Evolutionary conservation across 345 rosid species (phyloP).

Genomic region (Salix suchowensis): DNA sequence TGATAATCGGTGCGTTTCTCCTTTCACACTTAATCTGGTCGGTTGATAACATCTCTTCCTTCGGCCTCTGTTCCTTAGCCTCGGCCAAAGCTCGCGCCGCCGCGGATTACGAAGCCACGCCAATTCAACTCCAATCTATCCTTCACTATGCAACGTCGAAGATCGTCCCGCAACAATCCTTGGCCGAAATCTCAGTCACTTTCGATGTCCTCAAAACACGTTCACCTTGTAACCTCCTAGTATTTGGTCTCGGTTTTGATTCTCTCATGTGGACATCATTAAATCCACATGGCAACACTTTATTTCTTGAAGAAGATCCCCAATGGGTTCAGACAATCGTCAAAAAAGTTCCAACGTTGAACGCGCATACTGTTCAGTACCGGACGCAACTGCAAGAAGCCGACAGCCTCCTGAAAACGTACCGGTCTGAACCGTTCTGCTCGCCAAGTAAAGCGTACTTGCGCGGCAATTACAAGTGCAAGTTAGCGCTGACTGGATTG

Average conservation of each 20-base stretch:
- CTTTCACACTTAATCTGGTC: conserved; percentile 38
- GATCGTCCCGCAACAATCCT: conserved; percentile 38
- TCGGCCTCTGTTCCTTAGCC: conserved; percentile 37
- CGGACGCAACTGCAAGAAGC: conserved; percentile 60
- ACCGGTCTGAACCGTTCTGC: conserved; percentile 42
- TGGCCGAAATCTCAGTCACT: conserved; percentile 32
- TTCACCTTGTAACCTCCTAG: conserved; percentile 55
- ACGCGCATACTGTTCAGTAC: conserved; percentile 60
- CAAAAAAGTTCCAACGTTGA: conserved; percentile 38
- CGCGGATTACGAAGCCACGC: conserved; percentile 22
- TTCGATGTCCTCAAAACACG: conserved; percentile 37
- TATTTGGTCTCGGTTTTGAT: conserved; percentile 69
- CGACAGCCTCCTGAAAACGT: conserved; percentile 33
- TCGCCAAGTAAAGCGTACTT: conserved; percentile 45
- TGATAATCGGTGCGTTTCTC: conserved; percentile 41
- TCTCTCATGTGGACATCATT: conserved; percentile 76
- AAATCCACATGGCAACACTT: conserved; percentile 62
- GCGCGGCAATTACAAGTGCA: conserved; percentile 55
- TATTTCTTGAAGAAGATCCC: conserved; percentile 74
- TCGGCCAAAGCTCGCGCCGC: conserved; percentile 5
- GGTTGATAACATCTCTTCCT: conserved; percentile 26
- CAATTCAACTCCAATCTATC: conserved; percentile 45
- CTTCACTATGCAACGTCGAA: conserved; percentile 54
- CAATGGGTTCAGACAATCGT: conserved; percentile 53
- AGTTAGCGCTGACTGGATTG: conserved; percentile 52